A percentile compares a stretch with the other conserved stretches of the same genome.
Conservation (phyloP, 2,329 filamentous ascomycete species). For the Paraconiothyrium sp. region DNA sequence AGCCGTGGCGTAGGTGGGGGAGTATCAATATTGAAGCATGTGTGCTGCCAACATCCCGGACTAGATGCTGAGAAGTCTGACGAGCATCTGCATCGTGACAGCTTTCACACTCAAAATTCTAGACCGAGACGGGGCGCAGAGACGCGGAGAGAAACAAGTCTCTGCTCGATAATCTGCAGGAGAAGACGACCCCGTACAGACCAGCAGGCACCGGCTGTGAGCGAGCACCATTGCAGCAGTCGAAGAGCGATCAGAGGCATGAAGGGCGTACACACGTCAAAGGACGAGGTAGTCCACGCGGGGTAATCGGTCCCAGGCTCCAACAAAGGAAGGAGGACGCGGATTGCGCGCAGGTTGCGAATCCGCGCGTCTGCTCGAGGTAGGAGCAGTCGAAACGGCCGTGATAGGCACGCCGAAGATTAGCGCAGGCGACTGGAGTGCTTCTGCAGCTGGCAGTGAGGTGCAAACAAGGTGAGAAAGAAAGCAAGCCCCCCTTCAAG, state of each 20-base stretch:
- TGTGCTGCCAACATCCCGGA: not conserved
- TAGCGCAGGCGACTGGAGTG: slow-evolving; percentile 11
- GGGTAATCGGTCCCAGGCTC: slow-evolving; percentile 20
- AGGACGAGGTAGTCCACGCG: slow-evolving; percentile 15
- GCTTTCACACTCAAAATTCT: slow-evolving; percentile 5
- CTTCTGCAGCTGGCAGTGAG: slow-evolving; percentile 7
- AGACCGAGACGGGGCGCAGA: not conserved
- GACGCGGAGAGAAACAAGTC: not conserved
- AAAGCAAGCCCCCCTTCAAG: slow-evolving; percentile 3
- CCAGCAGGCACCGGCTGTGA: slow-evolving; percentile 4
- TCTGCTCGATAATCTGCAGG: slow-evolving; percentile 3
- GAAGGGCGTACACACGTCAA: slow-evolving; percentile 6
- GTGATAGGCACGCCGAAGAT: slow-evolving; percentile 3
- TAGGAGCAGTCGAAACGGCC: slow-evolving; percentile 2
- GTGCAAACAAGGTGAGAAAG: slow-evolving; percentile 11
- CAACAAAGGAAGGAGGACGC: slow-evolving; percentile 18
- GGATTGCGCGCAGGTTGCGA: slow-evolving; percentile 6
- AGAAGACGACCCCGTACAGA: not conserved
- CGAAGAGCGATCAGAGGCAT: slow-evolving; percentile 7
- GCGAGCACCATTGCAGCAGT: slow-evolving; percentile 3
- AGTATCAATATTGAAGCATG: slow-evolving; percentile 17
- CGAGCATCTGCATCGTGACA: not conserved
- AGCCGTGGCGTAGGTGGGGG: not conserved
- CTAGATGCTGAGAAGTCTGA: not conserved
- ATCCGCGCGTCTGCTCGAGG: slow-evolving; percentile 12